phyloP scores from a whole-genome alignment of 352 stramenopile genomes.

The Phytophthora megakarya region DNA sequence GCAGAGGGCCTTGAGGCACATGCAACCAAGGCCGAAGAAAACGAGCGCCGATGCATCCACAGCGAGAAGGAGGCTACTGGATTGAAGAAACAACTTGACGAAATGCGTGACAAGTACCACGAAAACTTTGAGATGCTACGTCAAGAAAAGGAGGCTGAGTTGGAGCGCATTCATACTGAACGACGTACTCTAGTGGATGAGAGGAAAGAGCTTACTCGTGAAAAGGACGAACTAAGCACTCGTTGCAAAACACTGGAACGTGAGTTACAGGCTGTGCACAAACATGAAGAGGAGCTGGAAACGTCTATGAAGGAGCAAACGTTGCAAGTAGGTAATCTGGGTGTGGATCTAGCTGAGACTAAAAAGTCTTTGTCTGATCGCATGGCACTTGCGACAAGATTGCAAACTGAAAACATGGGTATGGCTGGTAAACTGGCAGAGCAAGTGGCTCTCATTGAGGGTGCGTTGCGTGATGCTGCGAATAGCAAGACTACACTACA shows the following conservation, averaged over 20 bases:
- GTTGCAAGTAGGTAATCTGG: constrained; percentile 64
- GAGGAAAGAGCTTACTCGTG: constrained; percentile 39
- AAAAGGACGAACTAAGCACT: constrained; percentile 35
- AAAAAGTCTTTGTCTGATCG: constrained; percentile 86
- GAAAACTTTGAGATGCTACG: constrained; percentile 68
- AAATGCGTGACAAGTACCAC: constrained; percentile 60
- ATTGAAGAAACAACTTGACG: constrained; percentile 52
- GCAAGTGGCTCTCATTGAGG: constrained; percentile 76
- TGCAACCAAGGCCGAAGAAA: constrained; percentile 58
- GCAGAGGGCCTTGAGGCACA: constrained; percentile 72
- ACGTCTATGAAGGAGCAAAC: constrained; percentile 56
- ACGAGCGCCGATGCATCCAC: constrained; percentile 52
- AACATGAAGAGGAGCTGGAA: constrained; percentile 54
- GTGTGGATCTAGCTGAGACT: constrained; percentile 74
- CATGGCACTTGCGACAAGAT: constrained; percentile 75
- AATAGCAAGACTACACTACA: constrained; percentile 47
- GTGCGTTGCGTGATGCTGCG: constrained; percentile 60
- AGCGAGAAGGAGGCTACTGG: constrained; percentile 58
- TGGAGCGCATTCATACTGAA: constrained; percentile 57
- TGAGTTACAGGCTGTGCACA: constrained; percentile 43
- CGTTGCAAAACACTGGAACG: constrained; percentile 40
- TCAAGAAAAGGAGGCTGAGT: constrained; percentile 59
- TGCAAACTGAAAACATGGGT: constrained; percentile 87
- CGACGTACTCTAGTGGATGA: constrained; percentile 28
- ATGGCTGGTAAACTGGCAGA: constrained; percentile 83